These are phyloP conservation scores for Cystobasidium sp. DNA, from an alignment of 1,284 basidiomycete species.

Conservation along the genomic window DNA sequence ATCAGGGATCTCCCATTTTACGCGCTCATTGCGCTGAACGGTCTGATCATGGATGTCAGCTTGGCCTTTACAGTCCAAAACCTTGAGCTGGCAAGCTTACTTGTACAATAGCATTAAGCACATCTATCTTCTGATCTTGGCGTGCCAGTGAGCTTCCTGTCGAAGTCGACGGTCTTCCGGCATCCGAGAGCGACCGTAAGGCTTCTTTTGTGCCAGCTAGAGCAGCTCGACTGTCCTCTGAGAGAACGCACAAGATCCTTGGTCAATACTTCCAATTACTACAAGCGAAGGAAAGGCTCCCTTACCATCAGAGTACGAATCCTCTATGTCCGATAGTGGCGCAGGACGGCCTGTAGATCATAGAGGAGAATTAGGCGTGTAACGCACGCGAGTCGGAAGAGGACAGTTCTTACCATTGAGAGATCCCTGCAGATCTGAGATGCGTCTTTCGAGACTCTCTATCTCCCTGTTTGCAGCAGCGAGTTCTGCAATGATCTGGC, in stretches of 20 bases:
- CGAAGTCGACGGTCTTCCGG: constrained; percentile 23
- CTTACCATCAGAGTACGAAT: constrained; percentile 40
- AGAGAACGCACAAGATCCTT: neutral
- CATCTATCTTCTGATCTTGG: constrained; percentile 44
- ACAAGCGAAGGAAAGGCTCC: neutral
- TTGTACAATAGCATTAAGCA: constrained; percentile 39
- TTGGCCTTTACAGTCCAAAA: neutral
- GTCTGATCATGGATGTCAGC: constrained; percentile 16
- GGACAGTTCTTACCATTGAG: constrained; percentile 20
- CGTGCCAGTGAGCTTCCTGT: constrained; percentile 30
- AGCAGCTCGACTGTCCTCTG: constrained; percentile 38
- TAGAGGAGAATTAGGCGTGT: neutral
- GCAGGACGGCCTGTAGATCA: constrained; percentile 25
- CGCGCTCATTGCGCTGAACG: constrained; percentile 36
- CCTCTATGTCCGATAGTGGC: constrained; percentile 16
- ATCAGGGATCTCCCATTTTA: constrained; percentile 36
- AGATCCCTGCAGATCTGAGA: constrained; percentile 49
- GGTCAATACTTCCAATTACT: neutral
- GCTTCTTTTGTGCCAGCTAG: constrained; percentile 22
- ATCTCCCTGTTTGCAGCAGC: constrained; percentile 73
- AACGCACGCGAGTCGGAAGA: neutral
- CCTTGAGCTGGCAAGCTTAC: neutral
- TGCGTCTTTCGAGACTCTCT: constrained; percentile 55
- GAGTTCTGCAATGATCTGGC: constrained; percentile 75
- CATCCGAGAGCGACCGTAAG: constrained; percentile 23